Base-by-base conservation (phyloP, 345 rosid genomes). In the Arabis alpina region DNA sequence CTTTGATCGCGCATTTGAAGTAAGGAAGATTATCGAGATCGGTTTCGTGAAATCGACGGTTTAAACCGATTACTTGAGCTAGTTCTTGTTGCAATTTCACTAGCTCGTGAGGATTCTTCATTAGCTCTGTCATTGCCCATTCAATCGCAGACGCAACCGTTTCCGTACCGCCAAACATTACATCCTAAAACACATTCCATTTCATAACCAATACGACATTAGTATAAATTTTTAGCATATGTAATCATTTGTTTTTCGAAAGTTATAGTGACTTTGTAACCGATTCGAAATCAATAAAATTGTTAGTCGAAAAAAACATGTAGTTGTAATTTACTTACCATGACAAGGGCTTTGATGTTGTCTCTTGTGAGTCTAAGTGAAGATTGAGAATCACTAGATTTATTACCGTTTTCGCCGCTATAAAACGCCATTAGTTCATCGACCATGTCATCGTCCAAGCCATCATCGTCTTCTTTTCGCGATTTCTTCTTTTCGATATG, bases 301-400 rank as follows among this genome's bases (percentile, higher is more conserved):
- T 32, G 39, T 36, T 36, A 36, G 10, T 36, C 9, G 39, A 36
- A 36, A 36, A 36, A 36, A 36, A 47, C 36, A 3, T 36, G 54
- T 51, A 4, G 53, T 41, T 36, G 24, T 34, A 3, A 13, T 4
- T n/a, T 24, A 50, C 13, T 32, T 83, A 88, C 96, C 98, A 93
- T 93, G 82, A 93, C 90, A n/a, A 93, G 83, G 40, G 96, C 97
- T 79, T 93, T 93, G 78, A 93, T 93, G 82, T 87, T 83, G 28
- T 86, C 85, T 60, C 83, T 83, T 1, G 91, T 88, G 57, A 91
- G 83, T 24, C 44, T 81, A 64, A 93, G 71, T 19, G 89, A 64
- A 41, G 84, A 79, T 15, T 80, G 83, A 0, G 83, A 54, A 57
- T 84, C 88, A 3, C 74, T 89, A 0, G 75, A 71, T 52, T 71